phyloP scores from a whole-genome alignment of 2,329 filamentous ascomycete species.

The Torrubiellomyces zombiae region DNA sequence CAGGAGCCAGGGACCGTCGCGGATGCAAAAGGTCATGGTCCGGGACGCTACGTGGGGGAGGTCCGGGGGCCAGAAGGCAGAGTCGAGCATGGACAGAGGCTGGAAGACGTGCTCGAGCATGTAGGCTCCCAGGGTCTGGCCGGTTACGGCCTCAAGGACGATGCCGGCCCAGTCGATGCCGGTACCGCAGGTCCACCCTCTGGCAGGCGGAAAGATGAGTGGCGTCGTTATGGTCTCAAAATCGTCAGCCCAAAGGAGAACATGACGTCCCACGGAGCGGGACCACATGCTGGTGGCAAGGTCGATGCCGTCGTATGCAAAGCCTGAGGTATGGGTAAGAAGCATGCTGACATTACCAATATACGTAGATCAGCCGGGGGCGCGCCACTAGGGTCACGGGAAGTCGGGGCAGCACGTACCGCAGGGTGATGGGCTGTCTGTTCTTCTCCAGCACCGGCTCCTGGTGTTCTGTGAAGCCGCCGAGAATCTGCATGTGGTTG shows the following conservation, averaged over 20 bases:
- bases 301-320: conserved; percentile 25
- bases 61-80: conserved; percentile 18
- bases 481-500: conserved; percentile 16
- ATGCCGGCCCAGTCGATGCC: conserved; percentile 30
- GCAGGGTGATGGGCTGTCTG: conserved; percentile 19
- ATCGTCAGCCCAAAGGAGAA: too few species aligned
- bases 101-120: conserved; percentile 19
- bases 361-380: too few species aligned
- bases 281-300: conserved; percentile 24
- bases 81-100: conserved; percentile 18
- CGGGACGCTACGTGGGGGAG: conserved; percentile 11
- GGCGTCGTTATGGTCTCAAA: conserved; percentile 27
- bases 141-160: conserved; percentile 23
- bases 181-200: conserved; percentile 31
- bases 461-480: conserved; percentile 18
- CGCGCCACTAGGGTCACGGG: too few species aligned
- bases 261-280: conserved; percentile 9
- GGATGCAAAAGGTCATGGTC: conserved; percentile 7
- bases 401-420: too few species aligned
- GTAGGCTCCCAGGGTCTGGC: conserved; percentile 18
- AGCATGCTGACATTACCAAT: too few species aligned
- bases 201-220: conserved; percentile 26
- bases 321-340: conserved; percentile 31
- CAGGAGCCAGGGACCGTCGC: conserved; percentile 8
- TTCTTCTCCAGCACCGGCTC: conserved; percentile 21